Conservation (phyloP, 495 filamentous ascomycete species). For the Podospora comata region DNA sequence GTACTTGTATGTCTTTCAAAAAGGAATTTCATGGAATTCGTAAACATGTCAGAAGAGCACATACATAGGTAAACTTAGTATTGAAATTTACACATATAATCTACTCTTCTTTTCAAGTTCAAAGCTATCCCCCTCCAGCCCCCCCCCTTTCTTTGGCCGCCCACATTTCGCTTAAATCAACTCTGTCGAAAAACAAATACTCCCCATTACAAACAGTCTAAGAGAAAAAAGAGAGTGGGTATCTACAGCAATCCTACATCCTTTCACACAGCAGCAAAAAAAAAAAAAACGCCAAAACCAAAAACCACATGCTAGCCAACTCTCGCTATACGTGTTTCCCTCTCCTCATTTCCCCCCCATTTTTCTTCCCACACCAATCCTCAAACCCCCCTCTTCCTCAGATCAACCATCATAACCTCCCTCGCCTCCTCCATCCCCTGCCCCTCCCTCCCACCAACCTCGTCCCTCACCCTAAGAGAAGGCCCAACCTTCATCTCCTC, state of each 20-base stretch:
- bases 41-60: too few species aligned
- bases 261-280: neutral
- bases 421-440: neutral
- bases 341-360: neutral
- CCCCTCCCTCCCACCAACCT: conserved; percentile 5
- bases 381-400: conserved; percentile 7
- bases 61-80: too few species aligned
- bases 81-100: too few species aligned
- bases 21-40: too few species aligned
- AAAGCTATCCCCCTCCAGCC: too few species aligned
- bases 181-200: too few species aligned
- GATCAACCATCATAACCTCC: conserved; percentile 5
- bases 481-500: conserved; percentile 50
- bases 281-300: neutral
- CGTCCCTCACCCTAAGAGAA: conserved; percentile 36
- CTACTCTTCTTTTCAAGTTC: too few species aligned
- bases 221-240: neutral
- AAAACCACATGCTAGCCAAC: neutral
- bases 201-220: too few species aligned
- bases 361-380: neutral
- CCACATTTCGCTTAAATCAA: too few species aligned
- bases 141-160: too few species aligned
- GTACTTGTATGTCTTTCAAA: too few species aligned
- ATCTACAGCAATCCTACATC: neutral
- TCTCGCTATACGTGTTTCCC: neutral